Conservation (phyloP, 805 yeast species). For the Nakazawaea wickerhamii region DNA sequence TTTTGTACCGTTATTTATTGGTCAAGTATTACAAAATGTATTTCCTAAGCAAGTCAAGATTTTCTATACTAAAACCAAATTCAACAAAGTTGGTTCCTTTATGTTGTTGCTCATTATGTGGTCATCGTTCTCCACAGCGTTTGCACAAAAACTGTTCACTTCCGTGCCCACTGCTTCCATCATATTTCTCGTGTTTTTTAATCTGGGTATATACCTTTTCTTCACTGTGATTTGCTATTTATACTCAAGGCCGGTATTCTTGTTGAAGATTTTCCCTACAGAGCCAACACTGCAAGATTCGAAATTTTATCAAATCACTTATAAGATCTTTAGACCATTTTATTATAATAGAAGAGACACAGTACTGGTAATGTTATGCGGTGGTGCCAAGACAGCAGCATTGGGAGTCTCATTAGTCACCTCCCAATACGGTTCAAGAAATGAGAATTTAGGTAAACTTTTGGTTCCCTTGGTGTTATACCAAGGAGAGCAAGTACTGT, state of each 20-base stretch:
- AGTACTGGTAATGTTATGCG: slow-evolving; percentile 77
- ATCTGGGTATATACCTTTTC: slow-evolving; percentile 71
- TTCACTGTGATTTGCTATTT: slow-evolving; percentile 62
- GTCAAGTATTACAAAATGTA: slow-evolving; percentile 72
- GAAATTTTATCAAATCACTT: slow-evolving; percentile 36
- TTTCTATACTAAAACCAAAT: slow-evolving; percentile 48
- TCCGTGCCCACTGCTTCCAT: slow-evolving; percentile 63
- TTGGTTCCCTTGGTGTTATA: slow-evolving; percentile 80
- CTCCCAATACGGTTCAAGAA: slow-evolving; percentile 60
- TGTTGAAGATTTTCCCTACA: slow-evolving; percentile 36
- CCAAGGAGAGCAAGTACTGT: slow-evolving; percentile 81
- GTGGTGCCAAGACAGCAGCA: slow-evolving; percentile 93
- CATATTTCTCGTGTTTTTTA: slow-evolving; percentile 76
- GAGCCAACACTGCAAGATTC: slow-evolving; percentile 46
- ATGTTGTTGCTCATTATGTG: slow-evolving; percentile 76
- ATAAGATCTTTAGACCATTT: slow-evolving; percentile 52
- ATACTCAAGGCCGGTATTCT: slow-evolving; percentile 54
- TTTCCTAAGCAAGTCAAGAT: slow-evolving; percentile 62
- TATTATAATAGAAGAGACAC: slow-evolving; percentile 69
- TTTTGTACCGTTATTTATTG: slow-evolving; percentile 83
- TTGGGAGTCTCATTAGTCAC: slow-evolving; percentile 81
- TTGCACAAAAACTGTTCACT: slow-evolving; percentile 74
- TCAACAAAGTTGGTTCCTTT: slow-evolving; percentile 72
- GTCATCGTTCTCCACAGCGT: slow-evolving; percentile 82
- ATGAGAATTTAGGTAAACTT: slow-evolving; percentile 59